Conservation (phyloP, 495 filamentous ascomycete genomes). For the Parathielavia hyrcaniae region DNA sequence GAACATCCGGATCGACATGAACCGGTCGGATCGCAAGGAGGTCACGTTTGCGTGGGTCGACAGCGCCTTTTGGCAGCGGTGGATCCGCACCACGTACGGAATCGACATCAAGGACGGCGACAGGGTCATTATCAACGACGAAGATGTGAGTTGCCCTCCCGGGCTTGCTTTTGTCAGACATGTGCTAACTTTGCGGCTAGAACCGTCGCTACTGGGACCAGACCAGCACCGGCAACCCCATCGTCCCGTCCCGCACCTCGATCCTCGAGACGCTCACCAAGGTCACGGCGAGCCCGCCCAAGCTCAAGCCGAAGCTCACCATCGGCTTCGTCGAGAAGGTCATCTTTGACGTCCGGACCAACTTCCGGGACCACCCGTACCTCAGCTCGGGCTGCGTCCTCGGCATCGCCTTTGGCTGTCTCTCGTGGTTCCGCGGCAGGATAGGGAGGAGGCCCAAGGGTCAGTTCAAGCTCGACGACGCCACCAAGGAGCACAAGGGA, state of each 20-base stretch:
- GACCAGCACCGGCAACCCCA: constrained; percentile 77
- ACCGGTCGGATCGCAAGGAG: constrained; percentile 76
- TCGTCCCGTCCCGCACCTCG: constrained; percentile 83
- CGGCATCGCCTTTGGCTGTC: constrained; percentile 19
- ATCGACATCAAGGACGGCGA: constrained; percentile 80
- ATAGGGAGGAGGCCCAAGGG: constrained; percentile 1
- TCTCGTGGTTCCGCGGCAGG: constrained; percentile 20
- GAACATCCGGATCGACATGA: constrained; percentile 82
- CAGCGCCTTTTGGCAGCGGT: constrained; percentile 93
- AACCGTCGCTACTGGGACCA: constrained; percentile 92
- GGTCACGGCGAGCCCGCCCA: constrained; percentile 61
- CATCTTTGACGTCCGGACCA: constrained; percentile 67
- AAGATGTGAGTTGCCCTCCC: constrained; percentile 64
- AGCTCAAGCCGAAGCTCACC: constrained; percentile 82
- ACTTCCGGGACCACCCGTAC: constrained; percentile 65
- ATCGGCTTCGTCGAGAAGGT: constrained; percentile 68
- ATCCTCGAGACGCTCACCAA: constrained; percentile 92
- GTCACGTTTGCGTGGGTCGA: constrained; percentile 98
- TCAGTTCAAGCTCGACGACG: constrained; percentile 18
- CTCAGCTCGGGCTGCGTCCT: constrained; percentile 43
- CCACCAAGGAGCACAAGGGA: constrained; percentile 6
- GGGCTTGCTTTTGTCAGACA: neutral
- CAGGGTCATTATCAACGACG: constrained; percentile 92
- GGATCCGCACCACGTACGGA: constrained; percentile 90
- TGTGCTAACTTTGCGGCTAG: constrained; percentile 40